Percentiles rank a stretch among this genome's conserved stretches.
phyloP scores from a whole-genome alignment of 768 basidiomycete species.

The Roridomyces roridus region DNA sequence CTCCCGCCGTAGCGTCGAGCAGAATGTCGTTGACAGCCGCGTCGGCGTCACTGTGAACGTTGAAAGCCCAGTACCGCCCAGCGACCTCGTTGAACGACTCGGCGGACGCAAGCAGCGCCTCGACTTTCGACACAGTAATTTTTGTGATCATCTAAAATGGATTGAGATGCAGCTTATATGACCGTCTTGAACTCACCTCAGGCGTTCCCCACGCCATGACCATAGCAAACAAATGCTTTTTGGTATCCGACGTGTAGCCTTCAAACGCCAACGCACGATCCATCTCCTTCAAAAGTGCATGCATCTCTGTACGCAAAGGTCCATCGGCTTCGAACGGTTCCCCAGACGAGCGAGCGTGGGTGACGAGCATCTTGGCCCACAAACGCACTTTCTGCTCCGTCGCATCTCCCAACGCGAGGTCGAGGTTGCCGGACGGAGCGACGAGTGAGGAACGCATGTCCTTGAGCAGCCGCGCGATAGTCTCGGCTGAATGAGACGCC shows the following conservation, averaged over 20 bases:
- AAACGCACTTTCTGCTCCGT: slow-evolving; percentile 2
- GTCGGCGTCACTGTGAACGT: slow-evolving; percentile 5
- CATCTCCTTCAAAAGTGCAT: slow-evolving; percentile 9
- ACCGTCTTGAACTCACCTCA: slow-evolving; percentile 5
- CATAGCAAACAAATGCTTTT: slow-evolving; percentile 1
- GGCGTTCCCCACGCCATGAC: slow-evolving; percentile 14
- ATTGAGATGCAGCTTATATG: slow-evolving; percentile 1
- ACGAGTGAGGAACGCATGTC: slow-evolving; percentile 12
- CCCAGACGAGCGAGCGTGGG: not conserved
- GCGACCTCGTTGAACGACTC: slow-evolving; percentile 1
- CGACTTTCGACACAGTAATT: slow-evolving; percentile 8
- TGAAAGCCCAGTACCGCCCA: slow-evolving; percentile 7
- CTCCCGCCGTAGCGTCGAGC: slow-evolving; percentile 11
- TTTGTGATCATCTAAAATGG: slow-evolving; percentile 10
- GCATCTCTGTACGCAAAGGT: slow-evolving; percentile 4
- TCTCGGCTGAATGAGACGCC: too few relatives aligned
- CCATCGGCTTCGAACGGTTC: slow-evolving; percentile 11
- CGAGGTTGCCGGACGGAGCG: slow-evolving; percentile 7
- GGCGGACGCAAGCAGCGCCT: slow-evolving; percentile 5
- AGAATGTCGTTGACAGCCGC: slow-evolving; percentile 10
- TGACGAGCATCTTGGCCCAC: slow-evolving; percentile 9
- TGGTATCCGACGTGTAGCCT: slow-evolving; percentile 2
- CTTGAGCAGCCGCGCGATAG: slow-evolving; percentile 12
- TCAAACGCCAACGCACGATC: slow-evolving; percentile 11
- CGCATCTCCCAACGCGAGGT: slow-evolving; percentile 8